These are phyloP conservation scores for Acanthamoeba culbertsoni DNA, from an alignment of 208 protist genomes.

Conservation along the genomic window DNA sequence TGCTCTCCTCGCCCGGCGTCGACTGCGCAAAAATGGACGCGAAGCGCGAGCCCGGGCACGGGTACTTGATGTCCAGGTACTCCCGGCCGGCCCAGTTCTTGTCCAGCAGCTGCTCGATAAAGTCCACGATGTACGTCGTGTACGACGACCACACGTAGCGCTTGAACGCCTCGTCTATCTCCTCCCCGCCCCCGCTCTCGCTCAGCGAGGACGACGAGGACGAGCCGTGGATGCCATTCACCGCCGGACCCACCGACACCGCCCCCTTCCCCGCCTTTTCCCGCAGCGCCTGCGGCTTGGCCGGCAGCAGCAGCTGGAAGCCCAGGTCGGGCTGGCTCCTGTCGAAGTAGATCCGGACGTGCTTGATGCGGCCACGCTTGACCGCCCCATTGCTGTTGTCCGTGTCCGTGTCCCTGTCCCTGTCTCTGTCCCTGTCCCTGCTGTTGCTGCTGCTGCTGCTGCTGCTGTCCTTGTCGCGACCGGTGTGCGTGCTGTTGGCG, in stretches of 20 bases:
- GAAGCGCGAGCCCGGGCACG: slow-evolving; percentile 27
- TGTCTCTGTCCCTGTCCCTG: too few relatives aligned
- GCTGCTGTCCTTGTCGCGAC: too few relatives aligned
- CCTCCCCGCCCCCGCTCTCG: neutral
- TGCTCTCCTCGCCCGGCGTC: slow-evolving; percentile 41
- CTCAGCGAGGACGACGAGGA: neutral
- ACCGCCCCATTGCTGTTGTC: neutral
- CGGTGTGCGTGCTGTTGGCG: too few relatives aligned
- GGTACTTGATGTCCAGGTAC: slow-evolving; percentile 39
- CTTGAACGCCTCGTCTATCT: neutral
- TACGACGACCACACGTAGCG: slow-evolving; percentile 53
- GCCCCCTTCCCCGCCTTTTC: too few relatives aligned
- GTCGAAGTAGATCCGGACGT: slow-evolving; percentile 50
- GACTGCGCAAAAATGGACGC: slow-evolving; percentile 34
- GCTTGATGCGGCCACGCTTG: neutral
- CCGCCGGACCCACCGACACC: too few relatives aligned
- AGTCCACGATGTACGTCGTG: slow-evolving; percentile 54
- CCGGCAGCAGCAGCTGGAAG: slow-evolving; percentile 47
- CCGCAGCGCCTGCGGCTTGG: slow-evolving; percentile 7
- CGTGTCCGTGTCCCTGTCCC: neutral
- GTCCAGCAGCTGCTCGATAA: slow-evolving; percentile 34
- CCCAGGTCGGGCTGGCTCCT: slow-evolving; percentile 19
- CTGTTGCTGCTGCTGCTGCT: too few relatives aligned
- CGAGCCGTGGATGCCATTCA: neutral
- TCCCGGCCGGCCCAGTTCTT: slow-evolving; percentile 24